Evolutionary conservation across 345 rosid genomes (phyloP).

Genomic region (Sisymbrium irio): DNA sequence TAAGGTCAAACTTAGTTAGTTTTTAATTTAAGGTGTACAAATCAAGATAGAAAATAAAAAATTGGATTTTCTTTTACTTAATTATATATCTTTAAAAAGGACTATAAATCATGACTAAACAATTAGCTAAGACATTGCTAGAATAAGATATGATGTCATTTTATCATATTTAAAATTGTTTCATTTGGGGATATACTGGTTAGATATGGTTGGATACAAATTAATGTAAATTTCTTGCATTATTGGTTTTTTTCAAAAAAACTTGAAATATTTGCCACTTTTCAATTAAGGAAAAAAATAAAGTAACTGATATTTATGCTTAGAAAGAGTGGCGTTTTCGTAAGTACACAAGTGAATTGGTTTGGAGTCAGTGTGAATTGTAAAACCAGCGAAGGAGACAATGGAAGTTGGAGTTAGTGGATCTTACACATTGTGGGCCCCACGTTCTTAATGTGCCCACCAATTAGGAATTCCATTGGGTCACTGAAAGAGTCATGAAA

Average conservation of each 20-base stretch:
- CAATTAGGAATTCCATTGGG: background rate
- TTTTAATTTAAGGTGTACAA: background rate
- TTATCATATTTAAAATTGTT: background rate
- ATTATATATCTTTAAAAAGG: background rate
- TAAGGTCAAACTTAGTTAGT: background rate
- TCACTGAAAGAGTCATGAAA: background rate
- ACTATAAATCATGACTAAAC: background rate
- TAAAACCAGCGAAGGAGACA: background rate
- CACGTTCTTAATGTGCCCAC: slow-evolving; percentile 5
- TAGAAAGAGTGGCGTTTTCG: slow-evolving; percentile 3
- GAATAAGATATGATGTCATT: background rate
- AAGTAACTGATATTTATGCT: background rate
- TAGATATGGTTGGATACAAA: background rate
- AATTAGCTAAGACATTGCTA: background rate
- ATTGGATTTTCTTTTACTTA: background rate
- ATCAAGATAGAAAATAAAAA: background rate
- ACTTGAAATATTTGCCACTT: background rate
- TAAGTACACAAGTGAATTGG: background rate
- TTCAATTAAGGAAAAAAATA: background rate
- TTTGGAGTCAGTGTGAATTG: background rate
- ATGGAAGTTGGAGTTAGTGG: background rate
- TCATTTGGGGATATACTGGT: background rate
- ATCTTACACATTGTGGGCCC: background rate
- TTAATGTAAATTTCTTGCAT: background rate
- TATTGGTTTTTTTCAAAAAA: background rate